Evolutionary conservation across 1,284 basidiomycete genomes (phyloP), one percentile per base, ranked within the genome.

Genomic region (Meira nashicola): DNA sequence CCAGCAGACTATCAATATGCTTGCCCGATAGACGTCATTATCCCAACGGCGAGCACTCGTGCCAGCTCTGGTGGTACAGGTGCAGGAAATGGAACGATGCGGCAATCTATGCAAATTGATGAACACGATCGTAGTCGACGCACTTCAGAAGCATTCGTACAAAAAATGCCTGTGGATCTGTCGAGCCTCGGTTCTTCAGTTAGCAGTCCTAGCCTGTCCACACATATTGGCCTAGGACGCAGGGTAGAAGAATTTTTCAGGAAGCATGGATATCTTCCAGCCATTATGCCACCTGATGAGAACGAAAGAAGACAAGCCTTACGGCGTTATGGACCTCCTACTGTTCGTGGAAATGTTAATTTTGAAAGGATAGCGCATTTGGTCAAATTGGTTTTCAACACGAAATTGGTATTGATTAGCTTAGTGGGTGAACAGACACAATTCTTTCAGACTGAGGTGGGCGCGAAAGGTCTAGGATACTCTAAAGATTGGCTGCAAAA

Each of bases 321-420:
- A 19, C 52, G 63, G 11, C 65, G 73, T 10, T 75, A 73, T 53
- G 73, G 73, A 21, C 67, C 69, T 17, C 71, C 73, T 39, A 70
- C 66, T 54, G 58, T 71, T 21, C 85, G 86, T 15, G 83, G 86
- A 15, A 91, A 96, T 75, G 81, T 85, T 66, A 94, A 94, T 77
- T 95, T 96, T 76, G 92, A 95, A 78, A 85, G 92, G 19, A 93
- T 96, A 84, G 66, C 90, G 84, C 82, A 83, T 60, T 83, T 96
- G 51, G 89, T 89, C 55, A 94, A 93, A 80, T 82, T 96, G 33
- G 92, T 96, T 12, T 95, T 96, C 80, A 89, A 86, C 74, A 89
- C 90, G 1, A 90, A 89, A 73, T 86, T 89, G 23, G 92, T 93
- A 4, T 78, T 87, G 17, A 88, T 96, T 43, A 86, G 87, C 4